Base-by-base conservation (phyloP, 257 asterid genomes). In the Solanum clarkiae region DNA sequence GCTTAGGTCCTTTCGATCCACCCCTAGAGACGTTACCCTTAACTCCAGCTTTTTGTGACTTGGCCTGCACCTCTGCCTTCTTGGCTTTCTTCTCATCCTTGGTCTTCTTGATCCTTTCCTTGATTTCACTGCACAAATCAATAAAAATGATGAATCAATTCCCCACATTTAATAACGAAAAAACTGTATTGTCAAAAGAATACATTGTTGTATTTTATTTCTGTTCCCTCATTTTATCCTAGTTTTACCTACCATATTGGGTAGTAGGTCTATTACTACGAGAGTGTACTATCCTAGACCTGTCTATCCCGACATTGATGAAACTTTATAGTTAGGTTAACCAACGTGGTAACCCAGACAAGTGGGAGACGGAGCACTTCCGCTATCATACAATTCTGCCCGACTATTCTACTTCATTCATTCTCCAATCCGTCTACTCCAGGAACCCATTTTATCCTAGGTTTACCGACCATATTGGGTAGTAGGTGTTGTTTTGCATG, bases 81-180 rank as follows among this genome's bases (percentile, higher is more conserved):
- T 95, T 95, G 0, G 97, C 97, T 83, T 92, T 95, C 95, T 93
- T 95, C 91, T 95, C 98, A 72, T 93, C 98, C 89, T 95, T 95
- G 0, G 98, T 92, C 84, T 95, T 95, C 94, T 93, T 95, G 83
- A 95, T 91, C 71, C 98, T 92, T 90, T 95, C 98, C 92, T 95
- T 95, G 84, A 95, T 92, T 87, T 95, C 98, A 86, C 98, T 93
- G 90, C 68, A 68, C 1, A 84, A 49, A 13, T 12, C 40, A 40
- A 62, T 32, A n/a, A 54, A n/a, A 18, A 62, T 81, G 32, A 81
- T 26, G 12, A 51, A 22, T 26, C 26, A 16, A 53, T 10, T 26
- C 45, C 24, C 17, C 63, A 5, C 24, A 49, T 77, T 17, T 1
- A 24, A 51, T 51, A 51, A 77, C 6, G 44, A 49, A 75, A 45